Conservation (phyloP, 2,329 filamentous ascomycete species). For the Fusarium secorum region DNA sequence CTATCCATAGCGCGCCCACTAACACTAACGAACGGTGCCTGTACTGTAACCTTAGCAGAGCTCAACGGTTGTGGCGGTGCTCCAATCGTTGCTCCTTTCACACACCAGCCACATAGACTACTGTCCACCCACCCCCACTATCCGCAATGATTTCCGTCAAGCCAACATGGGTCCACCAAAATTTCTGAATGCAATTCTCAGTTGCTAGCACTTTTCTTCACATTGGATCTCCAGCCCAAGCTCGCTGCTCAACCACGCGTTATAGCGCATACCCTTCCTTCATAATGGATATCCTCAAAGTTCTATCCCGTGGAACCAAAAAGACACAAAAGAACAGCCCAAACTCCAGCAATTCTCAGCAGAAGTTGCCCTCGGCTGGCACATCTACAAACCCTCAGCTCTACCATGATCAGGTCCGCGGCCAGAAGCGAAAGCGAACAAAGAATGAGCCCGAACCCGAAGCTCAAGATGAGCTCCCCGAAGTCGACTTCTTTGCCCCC, state of each 20-base stretch:
- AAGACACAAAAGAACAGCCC: slow-evolving; percentile 52
- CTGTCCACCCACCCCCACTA: slow-evolving; percentile 31
- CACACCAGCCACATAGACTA: slow-evolving; percentile 14
- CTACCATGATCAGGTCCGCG: slow-evolving; percentile 65
- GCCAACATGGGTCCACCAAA: slow-evolving; percentile 36
- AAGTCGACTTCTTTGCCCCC: slow-evolving; percentile 68
- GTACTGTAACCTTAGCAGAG: neutral
- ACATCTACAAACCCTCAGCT: slow-evolving; percentile 72
- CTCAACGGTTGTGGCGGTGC: slow-evolving; percentile 6
- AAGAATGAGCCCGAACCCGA: slow-evolving; percentile 47
- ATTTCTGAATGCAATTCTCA: slow-evolving; percentile 34
- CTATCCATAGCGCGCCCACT: slow-evolving; percentile 10
- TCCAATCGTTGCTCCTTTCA: neutral
- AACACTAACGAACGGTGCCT: neutral
- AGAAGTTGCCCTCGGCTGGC: slow-evolving; percentile 70
- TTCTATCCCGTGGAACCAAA: slow-evolving; percentile 75
- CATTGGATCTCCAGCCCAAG: slow-evolving; percentile 1
- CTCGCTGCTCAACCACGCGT: slow-evolving; percentile 2
- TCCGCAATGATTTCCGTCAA: slow-evolving; percentile 12
- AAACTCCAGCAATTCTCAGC: slow-evolving; percentile 42
- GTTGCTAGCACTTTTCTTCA: slow-evolving; percentile 28
- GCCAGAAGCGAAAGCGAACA: slow-evolving; percentile 65
- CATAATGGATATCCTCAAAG: slow-evolving; percentile 75
- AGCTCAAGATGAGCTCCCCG: slow-evolving; percentile 49
- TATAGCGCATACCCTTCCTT: neutral